phyloP scores from a whole-genome alignment of 1,284 basidiomycete genomes.

The Athelia psychrophila region DNA sequence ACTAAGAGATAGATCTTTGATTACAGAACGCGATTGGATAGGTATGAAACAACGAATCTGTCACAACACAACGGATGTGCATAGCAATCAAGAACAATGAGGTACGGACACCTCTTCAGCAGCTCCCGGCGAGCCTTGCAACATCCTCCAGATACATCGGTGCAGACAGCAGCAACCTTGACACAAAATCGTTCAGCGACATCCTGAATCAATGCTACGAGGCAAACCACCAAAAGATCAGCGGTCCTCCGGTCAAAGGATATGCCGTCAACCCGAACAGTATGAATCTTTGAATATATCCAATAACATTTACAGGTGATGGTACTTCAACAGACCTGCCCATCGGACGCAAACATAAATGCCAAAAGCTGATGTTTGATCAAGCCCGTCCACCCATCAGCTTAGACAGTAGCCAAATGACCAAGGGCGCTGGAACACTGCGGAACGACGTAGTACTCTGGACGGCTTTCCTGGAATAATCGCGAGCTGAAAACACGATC shows the following conservation, averaged over 20 bases:
- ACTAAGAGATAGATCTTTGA: slow-evolving; percentile 39
- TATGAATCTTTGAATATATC: not conserved
- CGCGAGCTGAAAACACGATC: slow-evolving; percentile 12
- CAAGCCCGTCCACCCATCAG: slow-evolving; percentile 28
- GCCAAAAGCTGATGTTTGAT: slow-evolving; percentile 25
- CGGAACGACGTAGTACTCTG: slow-evolving; percentile 2
- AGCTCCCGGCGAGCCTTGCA: slow-evolving; percentile 23
- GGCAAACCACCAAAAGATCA: not conserved
- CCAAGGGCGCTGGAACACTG: slow-evolving; percentile 8
- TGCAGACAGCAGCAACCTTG: slow-evolving; percentile 25
- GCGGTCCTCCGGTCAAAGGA: not conserved
- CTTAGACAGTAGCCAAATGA: slow-evolving; percentile 15
- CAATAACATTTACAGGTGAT: not conserved
- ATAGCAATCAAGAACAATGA: slow-evolving; percentile 34
- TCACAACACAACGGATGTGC: slow-evolving; percentile 31
- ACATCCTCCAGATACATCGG: slow-evolving; percentile 36
- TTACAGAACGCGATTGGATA: not conserved
- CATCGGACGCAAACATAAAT: slow-evolving; percentile 18
- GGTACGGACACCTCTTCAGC: slow-evolving; percentile 14
- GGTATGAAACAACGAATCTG: slow-evolving; percentile 1
- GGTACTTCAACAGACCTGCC: not conserved
- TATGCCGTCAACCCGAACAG: not conserved
- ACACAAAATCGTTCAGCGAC: not conserved
- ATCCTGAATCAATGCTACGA: not conserved
- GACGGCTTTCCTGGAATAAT: slow-evolving; percentile 15